Base-by-base conservation (phyloP, 164 flowering plant genomes). In the Pachysandra terminalis region DNA sequence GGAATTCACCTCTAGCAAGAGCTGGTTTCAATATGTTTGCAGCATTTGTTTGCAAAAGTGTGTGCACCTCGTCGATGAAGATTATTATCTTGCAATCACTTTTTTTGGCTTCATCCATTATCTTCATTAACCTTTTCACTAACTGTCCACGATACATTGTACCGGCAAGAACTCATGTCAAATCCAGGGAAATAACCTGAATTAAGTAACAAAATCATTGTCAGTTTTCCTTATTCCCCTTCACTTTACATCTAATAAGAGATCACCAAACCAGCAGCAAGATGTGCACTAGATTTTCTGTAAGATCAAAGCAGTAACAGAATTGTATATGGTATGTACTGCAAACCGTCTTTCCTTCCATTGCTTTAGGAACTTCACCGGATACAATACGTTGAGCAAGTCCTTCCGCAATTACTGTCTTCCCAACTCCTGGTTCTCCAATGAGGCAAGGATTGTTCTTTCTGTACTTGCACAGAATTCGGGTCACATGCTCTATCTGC, bases 11-110 rank as follows among this genome's bases (percentile, higher is more conserved):
- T 73, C 99, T 88, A 21, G 99, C 96, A 71, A 96, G 88, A 62
- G 99, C 96, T 68, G 99, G 99, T 76, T 96, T 96, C 75, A 96
- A 96, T n/a, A n/a, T 93, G 68, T 93, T 96, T 49, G 99, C 99
- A 69, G 98, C 99, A 93, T 96, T 98, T 10, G 98, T 96, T 35
- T 96, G 97, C 59, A 93, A 73, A 25, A 56, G 2, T 21, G 98
- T 96, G 76, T 96, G 99, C 61, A 96, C 97, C 80, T 93, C 98
- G 84, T 91, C 99, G 71, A 93, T 96, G 61, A 96, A 96, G 0
- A 96, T 84, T 68, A 93, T 93, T 10, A 93, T 92, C 53, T 96
- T 12, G 4, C 51, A 96, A 78, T 93, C 91, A 79, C 92, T 90
- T 64, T 93, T 93, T 68, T 90, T 93, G 57, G 93, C 87, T 79